phyloP scores from a whole-genome alignment of 345 rosid species.

The Raphanus sativus region DNA sequence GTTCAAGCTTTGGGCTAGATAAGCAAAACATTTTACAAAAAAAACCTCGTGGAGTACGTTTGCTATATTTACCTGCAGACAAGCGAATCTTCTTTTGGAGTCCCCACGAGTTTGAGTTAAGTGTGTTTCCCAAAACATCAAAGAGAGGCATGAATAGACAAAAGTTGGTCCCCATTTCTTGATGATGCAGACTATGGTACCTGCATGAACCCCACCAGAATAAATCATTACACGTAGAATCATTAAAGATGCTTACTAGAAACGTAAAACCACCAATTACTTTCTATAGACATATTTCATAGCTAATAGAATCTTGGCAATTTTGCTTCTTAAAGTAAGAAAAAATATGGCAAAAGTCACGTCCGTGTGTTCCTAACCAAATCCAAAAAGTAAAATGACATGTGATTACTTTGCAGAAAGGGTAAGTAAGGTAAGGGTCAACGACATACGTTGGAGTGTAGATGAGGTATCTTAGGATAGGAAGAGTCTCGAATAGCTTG shows the following conservation, averaged over 20 bases:
- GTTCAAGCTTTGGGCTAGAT: constrained; percentile 3
- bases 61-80: constrained; percentile 45
- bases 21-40: neutral
- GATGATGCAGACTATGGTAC: constrained; percentile 86
- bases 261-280: neutral
- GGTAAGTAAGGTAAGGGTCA: constrained; percentile 12
- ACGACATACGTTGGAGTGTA: constrained; percentile 77
- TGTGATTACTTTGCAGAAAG: neutral
- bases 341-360: constrained; percentile 17
- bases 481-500: constrained; percentile 52
- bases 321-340: neutral
- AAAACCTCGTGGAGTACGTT: neutral
- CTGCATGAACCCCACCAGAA: constrained; percentile 44
- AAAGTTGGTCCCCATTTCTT: constrained; percentile 74
- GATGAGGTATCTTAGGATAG: constrained; percentile 65
- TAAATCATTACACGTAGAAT: neutral
- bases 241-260: neutral
- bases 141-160: constrained; percentile 97
- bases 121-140: constrained; percentile 75
- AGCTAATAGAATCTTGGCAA: constrained; percentile 10
- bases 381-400: constrained; percentile 20
- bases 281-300: constrained; percentile 16
- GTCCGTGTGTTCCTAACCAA: constrained; percentile 21
- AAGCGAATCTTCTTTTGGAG: constrained; percentile 55
- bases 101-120: constrained; percentile 72